Evolutionary conservation across 352 stramenopile genomes (phyloP).

Genomic region (Halophytophthora polymorphica): DNA sequence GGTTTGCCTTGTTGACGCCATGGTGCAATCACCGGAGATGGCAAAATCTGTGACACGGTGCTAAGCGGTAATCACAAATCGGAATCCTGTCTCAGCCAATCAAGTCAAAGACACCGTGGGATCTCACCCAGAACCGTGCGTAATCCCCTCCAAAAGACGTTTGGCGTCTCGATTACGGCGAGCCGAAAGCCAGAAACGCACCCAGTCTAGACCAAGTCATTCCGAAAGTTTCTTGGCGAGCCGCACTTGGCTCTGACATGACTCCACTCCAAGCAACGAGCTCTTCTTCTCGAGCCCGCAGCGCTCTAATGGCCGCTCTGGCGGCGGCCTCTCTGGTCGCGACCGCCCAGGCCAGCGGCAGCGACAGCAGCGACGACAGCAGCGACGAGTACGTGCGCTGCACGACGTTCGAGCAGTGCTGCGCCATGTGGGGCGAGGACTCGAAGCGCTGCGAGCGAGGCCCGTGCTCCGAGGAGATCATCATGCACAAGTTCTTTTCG

Average conservation of each 20-base stretch:
- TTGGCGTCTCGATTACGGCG: not conserved
- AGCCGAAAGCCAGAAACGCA: not conserved
- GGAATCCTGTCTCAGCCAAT: not conserved
- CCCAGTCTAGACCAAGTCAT: too few species aligned
- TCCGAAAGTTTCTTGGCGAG: too few species aligned
- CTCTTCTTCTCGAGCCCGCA: too few species aligned
- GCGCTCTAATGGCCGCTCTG: not conserved
- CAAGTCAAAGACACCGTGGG: too few species aligned
- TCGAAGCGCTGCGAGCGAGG: conserved; percentile 42
- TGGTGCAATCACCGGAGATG: too few species aligned
- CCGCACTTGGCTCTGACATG: too few species aligned
- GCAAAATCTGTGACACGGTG: too few species aligned
- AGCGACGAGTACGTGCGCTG: conserved; percentile 22
- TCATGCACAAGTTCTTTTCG: conserved; percentile 52
- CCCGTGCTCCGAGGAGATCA: conserved; percentile 29
- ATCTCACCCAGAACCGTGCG: not conserved
- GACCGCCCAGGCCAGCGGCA: conserved; percentile 5
- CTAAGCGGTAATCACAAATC: not conserved
- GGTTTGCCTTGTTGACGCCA: too few species aligned
- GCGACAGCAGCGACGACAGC: conserved; percentile 16
- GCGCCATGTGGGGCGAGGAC: conserved; percentile 32
- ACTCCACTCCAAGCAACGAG: too few species aligned
- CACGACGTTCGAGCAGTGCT: conserved; percentile 38
- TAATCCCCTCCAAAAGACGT: not conserved
- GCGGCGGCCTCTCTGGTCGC: not conserved